A percentile compares a stretch with the other conserved stretches of the same genome.
phyloP scores from a whole-genome alignment of 768 basidiomycete genomes.

The Pulveroboletus ravenelii region DNA sequence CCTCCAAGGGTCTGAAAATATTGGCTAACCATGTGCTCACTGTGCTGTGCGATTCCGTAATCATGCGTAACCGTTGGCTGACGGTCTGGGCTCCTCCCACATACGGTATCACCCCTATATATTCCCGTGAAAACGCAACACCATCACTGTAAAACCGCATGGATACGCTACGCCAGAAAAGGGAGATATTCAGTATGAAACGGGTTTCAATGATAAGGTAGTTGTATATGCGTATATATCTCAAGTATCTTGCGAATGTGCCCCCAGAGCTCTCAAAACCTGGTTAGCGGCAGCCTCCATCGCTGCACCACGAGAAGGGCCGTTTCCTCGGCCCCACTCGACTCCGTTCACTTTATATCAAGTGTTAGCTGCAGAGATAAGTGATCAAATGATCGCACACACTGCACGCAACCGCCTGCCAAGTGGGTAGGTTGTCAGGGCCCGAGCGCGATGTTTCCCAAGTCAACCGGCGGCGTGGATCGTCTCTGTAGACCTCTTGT shows the following conservation, averaged over 20 bases:
- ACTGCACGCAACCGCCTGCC: constrained; percentile 22
- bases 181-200: neutral
- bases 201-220: neutral
- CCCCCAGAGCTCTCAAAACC: constrained; percentile 14
- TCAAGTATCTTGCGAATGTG: neutral
- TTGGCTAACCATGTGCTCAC: neutral
- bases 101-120: constrained; percentile 15
- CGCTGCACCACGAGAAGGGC: constrained; percentile 14
- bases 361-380: neutral
- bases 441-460: constrained; percentile 17
- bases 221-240: neutral
- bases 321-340: constrained; percentile 22
- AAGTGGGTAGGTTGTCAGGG: constrained; percentile 20
- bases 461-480: constrained; percentile 9
- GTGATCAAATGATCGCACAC: constrained; percentile 1
- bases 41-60: no score
- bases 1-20: neutral
- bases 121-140: neutral
- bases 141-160: neutral
- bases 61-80: neutral
- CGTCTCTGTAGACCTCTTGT: constrained; percentile 13
- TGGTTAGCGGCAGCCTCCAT: constrained; percentile 20
- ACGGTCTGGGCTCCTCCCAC: constrained; percentile 6
- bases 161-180: neutral
- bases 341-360: constrained; percentile 13